phyloP scores from a whole-genome alignment of 2,329 filamentous ascomycete genomes.

The Metarhizium sp. region DNA sequence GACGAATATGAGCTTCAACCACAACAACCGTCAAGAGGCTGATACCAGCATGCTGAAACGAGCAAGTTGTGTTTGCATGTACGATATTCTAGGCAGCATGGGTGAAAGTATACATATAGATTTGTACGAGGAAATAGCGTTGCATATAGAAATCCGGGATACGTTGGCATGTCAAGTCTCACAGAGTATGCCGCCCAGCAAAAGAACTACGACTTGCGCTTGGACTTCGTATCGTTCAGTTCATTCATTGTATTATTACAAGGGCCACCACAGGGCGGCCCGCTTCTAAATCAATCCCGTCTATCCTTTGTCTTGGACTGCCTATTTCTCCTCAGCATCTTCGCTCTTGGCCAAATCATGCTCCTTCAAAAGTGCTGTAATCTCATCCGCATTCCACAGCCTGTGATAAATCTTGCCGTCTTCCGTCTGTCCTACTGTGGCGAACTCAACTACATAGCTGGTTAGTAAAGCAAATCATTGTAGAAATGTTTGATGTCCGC shows the following conservation, averaged over 20 bases:
- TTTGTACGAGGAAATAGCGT: background rate
- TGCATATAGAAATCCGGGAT: background rate
- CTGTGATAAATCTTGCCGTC: constrained; percentile 97
- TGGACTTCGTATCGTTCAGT: constrained; percentile 1
- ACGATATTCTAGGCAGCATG: background rate
- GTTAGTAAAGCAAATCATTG: constrained; percentile 8
- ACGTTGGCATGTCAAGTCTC: background rate
- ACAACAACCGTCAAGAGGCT: constrained; percentile 15
- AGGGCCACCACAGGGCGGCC: constrained; percentile 2
- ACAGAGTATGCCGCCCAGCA: background rate
- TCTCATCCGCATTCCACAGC: constrained; percentile 94
- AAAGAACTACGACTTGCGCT: background rate
- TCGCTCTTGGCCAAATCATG: constrained; percentile 89
- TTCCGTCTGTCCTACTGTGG: constrained; percentile 91
- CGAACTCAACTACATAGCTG: constrained; percentile 71
- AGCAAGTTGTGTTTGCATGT: background rate
- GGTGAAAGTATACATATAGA: background rate
- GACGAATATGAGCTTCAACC: constrained; percentile 13
- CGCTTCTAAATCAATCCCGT: constrained; percentile 6
- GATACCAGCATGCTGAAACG: constrained; percentile 6
- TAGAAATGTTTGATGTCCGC: constrained; percentile 19
- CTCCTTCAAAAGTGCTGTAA: constrained; percentile 86
- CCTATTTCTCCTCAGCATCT: constrained; percentile 55
- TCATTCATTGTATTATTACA: constrained; percentile 12
- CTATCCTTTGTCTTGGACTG: background rate